These are phyloP conservation scores for Metarhizium anisopliae DNA, from an alignment of 2,329 filamentous ascomycete species.

Conservation along the genomic window DNA sequence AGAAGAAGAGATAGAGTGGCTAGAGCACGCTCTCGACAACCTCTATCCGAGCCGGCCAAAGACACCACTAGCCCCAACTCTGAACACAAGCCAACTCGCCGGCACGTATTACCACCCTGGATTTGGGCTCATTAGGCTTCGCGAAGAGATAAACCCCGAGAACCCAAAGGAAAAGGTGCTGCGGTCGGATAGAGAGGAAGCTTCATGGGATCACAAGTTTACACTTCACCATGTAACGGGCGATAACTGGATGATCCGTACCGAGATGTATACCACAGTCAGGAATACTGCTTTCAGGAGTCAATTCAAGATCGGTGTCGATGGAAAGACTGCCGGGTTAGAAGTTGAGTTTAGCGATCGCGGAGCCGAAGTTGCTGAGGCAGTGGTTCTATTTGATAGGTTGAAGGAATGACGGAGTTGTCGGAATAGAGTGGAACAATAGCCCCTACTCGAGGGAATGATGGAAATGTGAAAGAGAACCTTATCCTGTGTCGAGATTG, in stretches of 20 bases:
- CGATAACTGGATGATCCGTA: constrained; percentile 18
- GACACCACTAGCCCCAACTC: constrained; percentile 24
- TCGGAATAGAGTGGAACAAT: no score
- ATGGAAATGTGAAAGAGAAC: no score
- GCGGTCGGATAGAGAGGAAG: constrained; percentile 12
- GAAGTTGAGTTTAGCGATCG: constrained; percentile 1
- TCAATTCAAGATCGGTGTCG: neutral
- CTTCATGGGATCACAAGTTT: constrained; percentile 12
- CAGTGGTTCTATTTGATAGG: neutral
- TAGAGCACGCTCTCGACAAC: constrained; percentile 22
- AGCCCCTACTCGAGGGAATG: no score
- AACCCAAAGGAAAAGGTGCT: constrained; percentile 9
- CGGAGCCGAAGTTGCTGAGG: neutral
- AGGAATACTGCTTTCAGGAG: neutral
- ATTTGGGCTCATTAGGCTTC: constrained; percentile 21
- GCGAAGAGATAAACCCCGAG: constrained; percentile 7
- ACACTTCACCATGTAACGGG: constrained; percentile 18
- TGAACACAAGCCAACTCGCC: constrained; percentile 21
- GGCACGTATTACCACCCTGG: constrained; percentile 36
- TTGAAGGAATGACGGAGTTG: neutral
- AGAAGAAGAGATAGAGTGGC: constrained; percentile 6
- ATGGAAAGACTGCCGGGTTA: constrained; percentile 15
- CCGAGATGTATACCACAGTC: constrained; percentile 3
- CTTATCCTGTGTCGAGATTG: no score
- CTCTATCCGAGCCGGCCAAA: constrained; percentile 28